phyloP scores from a whole-genome alignment of 345 rosid species.

The Ceriops decandra region DNA sequence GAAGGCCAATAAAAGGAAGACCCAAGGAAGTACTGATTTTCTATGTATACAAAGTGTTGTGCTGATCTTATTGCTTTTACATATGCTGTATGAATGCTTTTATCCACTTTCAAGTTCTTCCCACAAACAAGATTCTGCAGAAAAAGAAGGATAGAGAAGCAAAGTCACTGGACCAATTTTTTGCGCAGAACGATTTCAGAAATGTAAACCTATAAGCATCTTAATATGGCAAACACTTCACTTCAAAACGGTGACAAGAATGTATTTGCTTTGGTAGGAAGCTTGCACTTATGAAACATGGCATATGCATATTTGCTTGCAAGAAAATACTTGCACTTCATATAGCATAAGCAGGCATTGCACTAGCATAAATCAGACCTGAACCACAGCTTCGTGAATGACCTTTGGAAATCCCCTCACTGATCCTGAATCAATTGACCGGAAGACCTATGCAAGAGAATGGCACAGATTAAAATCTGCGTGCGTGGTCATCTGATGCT shows the following conservation, averaged over 20 bases:
- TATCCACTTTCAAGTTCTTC: constrained; percentile 65
- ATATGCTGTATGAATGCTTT: constrained; percentile 65
- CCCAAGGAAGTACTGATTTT: constrained; percentile 69
- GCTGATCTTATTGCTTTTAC: constrained; percentile 72
- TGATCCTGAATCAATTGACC: constrained; percentile 78
- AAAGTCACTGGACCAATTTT: constrained; percentile 5
- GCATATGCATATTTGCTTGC: neutral
- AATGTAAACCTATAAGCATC: neutral
- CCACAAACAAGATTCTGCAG: constrained; percentile 54
- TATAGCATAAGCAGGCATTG: neutral
- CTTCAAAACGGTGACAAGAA: too few relatives aligned
- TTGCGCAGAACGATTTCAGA: neutral
- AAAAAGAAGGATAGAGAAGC: neutral
- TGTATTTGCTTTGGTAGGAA: too few relatives aligned
- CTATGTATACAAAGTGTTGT: constrained; percentile 63
- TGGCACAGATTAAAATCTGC: neutral
- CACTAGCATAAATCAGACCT: constrained; percentile 33
- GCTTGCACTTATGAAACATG: neutral
- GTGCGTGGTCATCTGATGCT: neutral
- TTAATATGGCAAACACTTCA: too few relatives aligned
- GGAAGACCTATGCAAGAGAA: constrained; percentile 43
- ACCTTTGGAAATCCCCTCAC: constrained; percentile 63
- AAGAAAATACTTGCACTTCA: neutral
- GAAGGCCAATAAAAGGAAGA: constrained; percentile 70
- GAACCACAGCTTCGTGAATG: constrained; percentile 41